These are phyloP conservation scores for Yarrowia sp. DNA, from an alignment of 805 yeast species.

Conservation along the genomic window DNA sequence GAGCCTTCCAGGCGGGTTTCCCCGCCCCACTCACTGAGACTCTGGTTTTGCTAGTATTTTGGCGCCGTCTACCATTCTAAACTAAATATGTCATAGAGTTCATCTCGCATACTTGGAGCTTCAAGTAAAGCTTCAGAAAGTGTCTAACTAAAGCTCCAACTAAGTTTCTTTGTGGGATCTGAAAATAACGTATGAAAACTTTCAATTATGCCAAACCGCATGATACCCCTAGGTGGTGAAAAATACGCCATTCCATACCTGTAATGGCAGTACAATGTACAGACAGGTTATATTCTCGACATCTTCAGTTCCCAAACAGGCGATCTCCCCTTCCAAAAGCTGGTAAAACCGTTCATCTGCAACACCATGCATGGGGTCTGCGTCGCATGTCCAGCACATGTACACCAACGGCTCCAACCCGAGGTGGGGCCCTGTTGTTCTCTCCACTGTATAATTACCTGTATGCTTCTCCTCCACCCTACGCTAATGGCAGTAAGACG, in stretches of 20 bases:
- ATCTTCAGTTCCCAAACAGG: not conserved
- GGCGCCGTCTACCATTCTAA: not conserved
- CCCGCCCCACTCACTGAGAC: slow-evolving; percentile 5
- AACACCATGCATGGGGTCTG: not conserved
- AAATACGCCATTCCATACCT: not conserved
- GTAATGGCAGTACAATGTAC: too few species aligned
- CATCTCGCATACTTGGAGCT: too few species aligned
- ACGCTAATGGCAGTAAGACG: not conserved
- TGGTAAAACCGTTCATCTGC: not conserved
- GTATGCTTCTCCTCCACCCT: not conserved
- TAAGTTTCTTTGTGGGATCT: not conserved
- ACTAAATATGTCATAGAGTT: too few species aligned
- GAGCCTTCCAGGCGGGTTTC: not conserved
- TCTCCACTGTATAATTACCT: not conserved
- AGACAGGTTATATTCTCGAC: too few species aligned
- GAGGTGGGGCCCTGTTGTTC: not conserved
- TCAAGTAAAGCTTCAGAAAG: too few species aligned
- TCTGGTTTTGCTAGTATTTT: not conserved
- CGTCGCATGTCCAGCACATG: not conserved
- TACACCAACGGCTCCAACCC: not conserved
- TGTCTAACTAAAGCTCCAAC: not conserved
- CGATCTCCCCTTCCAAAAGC: not conserved
- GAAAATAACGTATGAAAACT: not conserved
- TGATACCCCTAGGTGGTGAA: not conserved
- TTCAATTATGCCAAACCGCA: too few species aligned